Percentiles rank a stretch among this genome's conserved stretches.
Conservation (phyloP, 2,329 filamentous ascomycete genomes). For the Colletotrichum cuscutae region DNA sequence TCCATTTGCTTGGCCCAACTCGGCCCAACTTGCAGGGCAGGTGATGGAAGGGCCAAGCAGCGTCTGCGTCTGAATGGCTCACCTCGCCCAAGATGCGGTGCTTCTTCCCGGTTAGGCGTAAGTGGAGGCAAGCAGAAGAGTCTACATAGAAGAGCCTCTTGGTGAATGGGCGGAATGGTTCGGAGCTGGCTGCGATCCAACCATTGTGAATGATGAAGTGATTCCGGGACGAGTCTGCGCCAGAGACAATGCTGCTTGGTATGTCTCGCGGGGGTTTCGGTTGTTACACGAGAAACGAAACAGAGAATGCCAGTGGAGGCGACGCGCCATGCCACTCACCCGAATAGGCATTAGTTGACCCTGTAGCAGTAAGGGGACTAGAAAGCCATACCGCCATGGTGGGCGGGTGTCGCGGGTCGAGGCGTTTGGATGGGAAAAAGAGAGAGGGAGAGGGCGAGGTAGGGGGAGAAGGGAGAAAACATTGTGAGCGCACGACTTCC, state of each 20-base stretch:
- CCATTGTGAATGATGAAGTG: not conserved
- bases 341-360: not conserved
- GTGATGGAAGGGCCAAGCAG: not conserved
- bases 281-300: constrained; percentile 25
- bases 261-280: constrained; percentile 9
- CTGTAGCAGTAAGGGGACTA: not conserved
- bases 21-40: not conserved
- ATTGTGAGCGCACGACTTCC: not conserved
- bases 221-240: not conserved
- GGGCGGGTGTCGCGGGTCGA: not conserved
- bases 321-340: constrained; percentile 3
- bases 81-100: not conserved
- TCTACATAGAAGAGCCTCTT: not conserved
- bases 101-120: not conserved
- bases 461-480: not conserved
- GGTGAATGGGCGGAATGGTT: not conserved
- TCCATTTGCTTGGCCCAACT: not conserved
- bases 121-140: not conserved
- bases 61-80: not conserved
- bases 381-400: not conserved
- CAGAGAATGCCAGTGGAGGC: constrained; percentile 14
- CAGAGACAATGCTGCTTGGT: not conserved
- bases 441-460: not conserved
- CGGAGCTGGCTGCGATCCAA: constrained; percentile 13
- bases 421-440: not conserved